These are phyloP conservation scores for Fomitopsis pinicola DNA, from an alignment of 1,284 basidiomycete species.

Conservation along the genomic window DNA sequence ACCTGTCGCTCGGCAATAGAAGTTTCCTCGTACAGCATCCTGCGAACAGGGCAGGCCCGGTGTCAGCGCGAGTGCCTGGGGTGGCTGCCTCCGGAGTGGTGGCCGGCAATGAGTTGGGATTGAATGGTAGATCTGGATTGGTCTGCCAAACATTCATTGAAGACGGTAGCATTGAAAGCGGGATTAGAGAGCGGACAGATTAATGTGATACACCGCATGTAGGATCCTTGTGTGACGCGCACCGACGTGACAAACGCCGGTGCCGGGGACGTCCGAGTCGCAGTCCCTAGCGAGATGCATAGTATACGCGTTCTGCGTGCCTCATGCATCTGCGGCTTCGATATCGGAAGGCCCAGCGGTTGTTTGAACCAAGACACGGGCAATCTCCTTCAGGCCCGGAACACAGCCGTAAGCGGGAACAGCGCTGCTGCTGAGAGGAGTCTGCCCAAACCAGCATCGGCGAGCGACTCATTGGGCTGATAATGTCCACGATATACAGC, in stretches of 20 bases:
- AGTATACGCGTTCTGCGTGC: neutral
- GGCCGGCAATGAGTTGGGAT: neutral
- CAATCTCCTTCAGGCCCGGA: neutral
- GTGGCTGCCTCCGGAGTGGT: neutral
- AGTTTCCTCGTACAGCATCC: neutral
- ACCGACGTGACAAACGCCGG: neutral
- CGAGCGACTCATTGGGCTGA: neutral
- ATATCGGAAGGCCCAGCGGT: neutral
- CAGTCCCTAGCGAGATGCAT: neutral
- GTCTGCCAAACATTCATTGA: neutral
- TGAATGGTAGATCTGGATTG: neutral
- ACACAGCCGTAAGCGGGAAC: neutral
- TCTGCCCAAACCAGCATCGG: neutral
- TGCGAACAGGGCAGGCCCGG: neutral
- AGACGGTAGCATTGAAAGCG: neutral
- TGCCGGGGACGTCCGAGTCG: neutral
- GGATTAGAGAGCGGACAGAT: neutral
- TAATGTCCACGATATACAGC: neutral
- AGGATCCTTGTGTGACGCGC: neutral
- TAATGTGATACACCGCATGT: neutral
- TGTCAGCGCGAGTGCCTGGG: neutral
- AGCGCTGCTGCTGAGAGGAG: neutral
- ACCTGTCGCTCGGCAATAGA: neutral
- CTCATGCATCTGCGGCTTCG: neutral
- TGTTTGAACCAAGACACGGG: neutral